These are phyloP conservation scores for Catenaria anguillulae DNA, from an alignment of 371 early-diverging fungal genomes.

Conservation along the genomic window DNA sequence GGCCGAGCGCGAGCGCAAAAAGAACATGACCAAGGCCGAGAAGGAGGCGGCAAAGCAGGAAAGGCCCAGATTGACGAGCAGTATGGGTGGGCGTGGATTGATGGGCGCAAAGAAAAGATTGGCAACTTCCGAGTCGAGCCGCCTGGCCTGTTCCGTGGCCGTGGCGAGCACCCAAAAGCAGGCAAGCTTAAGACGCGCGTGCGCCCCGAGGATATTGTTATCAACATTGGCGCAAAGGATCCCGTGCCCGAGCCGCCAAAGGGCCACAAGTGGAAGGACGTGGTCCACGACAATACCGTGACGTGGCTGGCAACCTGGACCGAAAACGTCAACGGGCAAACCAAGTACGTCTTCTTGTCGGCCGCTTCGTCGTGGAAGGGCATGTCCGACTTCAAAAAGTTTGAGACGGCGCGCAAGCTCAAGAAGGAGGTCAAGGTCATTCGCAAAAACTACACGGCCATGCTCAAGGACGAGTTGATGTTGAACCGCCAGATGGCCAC, in stretches of 20 bases:
- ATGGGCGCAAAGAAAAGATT: constrained; percentile 89
- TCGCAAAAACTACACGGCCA: constrained; percentile 55
- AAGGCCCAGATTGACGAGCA: constrained; percentile 47
- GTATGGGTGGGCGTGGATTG: constrained; percentile 57
- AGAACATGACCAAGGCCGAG: constrained; percentile 75
- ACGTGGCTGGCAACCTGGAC: constrained; percentile 97
- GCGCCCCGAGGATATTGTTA: constrained; percentile 76
- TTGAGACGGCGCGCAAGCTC: constrained; percentile 82
- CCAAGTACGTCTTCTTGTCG: constrained; percentile 88
- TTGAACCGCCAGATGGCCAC: constrained; percentile 82
- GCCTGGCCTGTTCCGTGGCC: constrained; percentile 88
- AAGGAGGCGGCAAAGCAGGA: constrained; percentile 67
- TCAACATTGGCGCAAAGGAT: constrained; percentile 72
- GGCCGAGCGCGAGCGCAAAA: constrained; percentile 57
- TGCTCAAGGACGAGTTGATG: constrained; percentile 59
- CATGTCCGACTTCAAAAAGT: constrained; percentile 87
- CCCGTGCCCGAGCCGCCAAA: constrained; percentile 66
- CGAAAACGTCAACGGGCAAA: constrained; percentile 78
- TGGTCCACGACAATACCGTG: constrained; percentile 78
- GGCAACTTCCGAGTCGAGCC: constrained; percentile 96
- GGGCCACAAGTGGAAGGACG: constrained; percentile 77
- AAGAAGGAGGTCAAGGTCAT: constrained; percentile 64
- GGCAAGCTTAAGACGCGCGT: constrained; percentile 81
- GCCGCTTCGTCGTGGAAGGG: constrained; percentile 88
- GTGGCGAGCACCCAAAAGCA: constrained; percentile 91